Evolutionary conservation across 2,329 filamentous ascomycete species (phyloP).

Genomic region (Penicillium brevicompactum): DNA sequence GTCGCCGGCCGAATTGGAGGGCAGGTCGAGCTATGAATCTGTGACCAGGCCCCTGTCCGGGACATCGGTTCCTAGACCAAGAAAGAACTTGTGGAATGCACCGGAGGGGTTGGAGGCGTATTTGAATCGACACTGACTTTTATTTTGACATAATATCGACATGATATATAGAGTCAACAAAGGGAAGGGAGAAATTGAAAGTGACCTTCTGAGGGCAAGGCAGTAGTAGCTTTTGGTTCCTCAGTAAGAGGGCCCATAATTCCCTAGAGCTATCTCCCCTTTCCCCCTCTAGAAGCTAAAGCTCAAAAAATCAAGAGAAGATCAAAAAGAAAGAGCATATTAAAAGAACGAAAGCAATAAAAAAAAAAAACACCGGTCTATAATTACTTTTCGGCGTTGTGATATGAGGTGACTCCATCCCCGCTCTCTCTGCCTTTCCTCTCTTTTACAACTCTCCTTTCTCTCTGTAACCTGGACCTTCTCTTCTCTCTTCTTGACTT

Average conservation of each 20-base stretch:
- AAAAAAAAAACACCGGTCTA: constrained; percentile 3
- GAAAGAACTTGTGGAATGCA: constrained; percentile 26
- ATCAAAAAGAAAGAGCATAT: background rate
- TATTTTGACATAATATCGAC: background rate
- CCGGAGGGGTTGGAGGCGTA: constrained; percentile 18
- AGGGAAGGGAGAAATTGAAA: background rate
- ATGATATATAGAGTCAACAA: background rate
- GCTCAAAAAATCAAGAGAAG: background rate
- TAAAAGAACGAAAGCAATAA: background rate
- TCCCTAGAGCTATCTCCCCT: too few species aligned
- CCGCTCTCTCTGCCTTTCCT: constrained; percentile 21
- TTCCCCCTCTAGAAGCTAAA: too few species aligned
- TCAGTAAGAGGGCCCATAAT: too few species aligned
- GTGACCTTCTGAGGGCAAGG: too few species aligned
- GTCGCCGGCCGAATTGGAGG: constrained; percentile 21
- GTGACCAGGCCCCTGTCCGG: constrained; percentile 20
- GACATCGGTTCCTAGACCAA: constrained; percentile 22
- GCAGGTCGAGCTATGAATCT: constrained; percentile 18
- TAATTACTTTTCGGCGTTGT: constrained; percentile 13
- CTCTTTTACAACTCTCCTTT: constrained; percentile 12
- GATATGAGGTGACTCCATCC: constrained; percentile 31
- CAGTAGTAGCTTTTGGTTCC: too few species aligned
- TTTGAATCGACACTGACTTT: constrained; percentile 8
- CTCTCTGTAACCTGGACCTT: constrained; percentile 16
- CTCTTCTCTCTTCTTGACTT: constrained; percentile 13